Evolutionary conservation across 768 basidiomycete genomes (phyloP), one percentile per base, ranked within the genome.

Genomic region (Auriscalpium vulgare): DNA sequence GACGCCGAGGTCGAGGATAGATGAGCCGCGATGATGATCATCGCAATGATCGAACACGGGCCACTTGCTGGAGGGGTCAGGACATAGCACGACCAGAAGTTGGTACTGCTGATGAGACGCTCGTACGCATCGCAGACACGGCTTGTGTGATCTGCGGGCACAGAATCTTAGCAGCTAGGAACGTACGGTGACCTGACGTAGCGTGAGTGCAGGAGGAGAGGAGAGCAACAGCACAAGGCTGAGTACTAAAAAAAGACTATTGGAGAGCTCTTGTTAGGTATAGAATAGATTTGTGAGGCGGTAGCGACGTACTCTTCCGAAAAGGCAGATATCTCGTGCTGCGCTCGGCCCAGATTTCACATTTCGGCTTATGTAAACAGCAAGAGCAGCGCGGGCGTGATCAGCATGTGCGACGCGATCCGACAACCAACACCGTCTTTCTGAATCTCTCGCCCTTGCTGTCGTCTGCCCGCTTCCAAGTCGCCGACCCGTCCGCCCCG

Each of bases 21-120:
- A 81, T 63, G 60, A 79, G 81, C n/a, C 1, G 83, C 73, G n/a
- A n/a, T n/a, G 10, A 89, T 65, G 51, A 83, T 56, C 45, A 95
- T 69, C 1, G 88, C 92, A 23, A 90, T 65, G 46, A 95, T 78
- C 50, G 95, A 88, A 64, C 85, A 87, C 16, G 75, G 64, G 54
- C 93, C 83, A 53, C 85, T 91, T n/a, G 87, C 77, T 2, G 90
- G 88, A 2, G 94, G 93, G 0, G 94, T 95, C 55, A 94, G 74
- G 37, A 92, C 72, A 62, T 89, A 93, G 66, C 95, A 97, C 2
- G 87, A 79, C 91, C 92, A 94, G 68, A 93, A 93, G 57, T 97
- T 91, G 0, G 95, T 97, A 53, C 90, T 80, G 57, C 84, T 87
- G 68, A 97, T 88, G 37, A 97, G 78, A 1, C 92, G 77, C 72